A percentile compares a stretch with the other conserved stretches of the same genome.
These are phyloP conservation scores for Excoecaria agallocha DNA, from an alignment of 345 rosid genomes.

Conservation along the genomic window DNA sequence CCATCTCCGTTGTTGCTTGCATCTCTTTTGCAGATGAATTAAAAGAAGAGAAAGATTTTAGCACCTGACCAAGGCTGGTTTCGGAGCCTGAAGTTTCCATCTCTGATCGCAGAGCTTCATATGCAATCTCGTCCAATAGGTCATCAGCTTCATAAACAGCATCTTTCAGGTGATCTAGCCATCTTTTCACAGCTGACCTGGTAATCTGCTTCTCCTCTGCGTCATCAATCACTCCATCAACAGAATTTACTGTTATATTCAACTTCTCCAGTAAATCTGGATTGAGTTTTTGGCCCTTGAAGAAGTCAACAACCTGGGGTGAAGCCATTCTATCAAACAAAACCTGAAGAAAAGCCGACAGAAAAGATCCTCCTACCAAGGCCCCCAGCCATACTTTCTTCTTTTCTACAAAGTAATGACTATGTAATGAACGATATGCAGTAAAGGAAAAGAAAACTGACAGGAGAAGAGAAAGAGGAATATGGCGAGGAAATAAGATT, in stretches of 20 bases:
- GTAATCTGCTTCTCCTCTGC: conserved; percentile 22
- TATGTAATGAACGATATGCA: not conserved
- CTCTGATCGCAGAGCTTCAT: conserved; percentile 6
- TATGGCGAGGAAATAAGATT: not conserved
- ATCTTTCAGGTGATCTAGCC: conserved; percentile 18
- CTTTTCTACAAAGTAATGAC: not conserved
- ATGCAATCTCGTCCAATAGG: conserved; percentile 15
- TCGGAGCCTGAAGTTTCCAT: not conserved
- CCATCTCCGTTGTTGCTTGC: not conserved
- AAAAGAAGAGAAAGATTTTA: conserved; percentile 2
- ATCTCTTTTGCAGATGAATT: conserved; percentile 13
- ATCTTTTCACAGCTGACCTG: conserved; percentile 1
- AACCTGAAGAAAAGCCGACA: conserved; percentile 7
- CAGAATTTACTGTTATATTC: not conserved
- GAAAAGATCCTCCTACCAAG: conserved; percentile 14
- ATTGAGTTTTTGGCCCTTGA: conserved; percentile 11
- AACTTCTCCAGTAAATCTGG: conserved; percentile 7
- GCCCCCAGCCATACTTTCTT: conserved; percentile 7
- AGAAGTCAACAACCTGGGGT: not conserved
- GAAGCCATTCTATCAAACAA: conserved; percentile 14
- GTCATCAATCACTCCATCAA: conserved; percentile 7
- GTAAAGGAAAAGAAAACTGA: not conserved
- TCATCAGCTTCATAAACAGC: conserved; percentile 14
- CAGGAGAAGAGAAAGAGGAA: not conserved
- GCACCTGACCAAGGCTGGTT: not conserved